Base-by-base conservation (phyloP, 1,139 yeast species). In the Chernovozyma aurita region DNA sequence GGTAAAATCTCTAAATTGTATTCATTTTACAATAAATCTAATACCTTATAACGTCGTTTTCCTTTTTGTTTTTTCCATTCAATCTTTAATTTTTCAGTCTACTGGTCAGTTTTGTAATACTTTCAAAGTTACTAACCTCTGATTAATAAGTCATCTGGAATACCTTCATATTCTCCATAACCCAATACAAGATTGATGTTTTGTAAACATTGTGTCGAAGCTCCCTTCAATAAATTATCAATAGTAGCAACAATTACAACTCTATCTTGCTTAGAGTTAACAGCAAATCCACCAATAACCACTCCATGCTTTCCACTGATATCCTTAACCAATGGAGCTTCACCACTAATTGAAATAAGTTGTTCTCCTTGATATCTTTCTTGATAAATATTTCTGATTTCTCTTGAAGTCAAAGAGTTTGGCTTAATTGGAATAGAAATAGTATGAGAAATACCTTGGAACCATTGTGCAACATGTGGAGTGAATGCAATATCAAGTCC, bases 391-490 rank as follows among this genome's bases (percentile, higher is more conserved):
- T 83, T 78, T 63, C 95, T 78, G 47, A 88, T 76, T 41, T 87
- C 95, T 55, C 95, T 78, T 8, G 92, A 73, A 11, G 94, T 77
- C 49, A 90, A 67, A 32, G 81, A 76, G 42, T 76, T 72, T 44
- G 71, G 69, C 52, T 78, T 80, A 53, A 92, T 76, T 37, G 98
- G 98, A 42, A 92, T 85, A 36, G 87, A 81, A 42, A 92, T 83
- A 18, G 99, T 92, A 55, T 85, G 86, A 2, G 95, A 73, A 49
- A 92, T 92, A 49, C 99, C 98, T 65, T 92, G 97, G 78, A 94
- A 92, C 98, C 98, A 92, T 61, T 85, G 95, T 2, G 97, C 98
- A 41, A 92, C 98, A 55, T 92, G 98, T 18, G 99, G 98, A 49
- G 85, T 80, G 61, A 92, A 92, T 3, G 95, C 92, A 37, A 92